A percentile compares a stretch with the other conserved stretches of the same genome.
These are phyloP conservation scores for Prunus mume DNA, from an alignment of 306 rosid genomes.

Conservation along the genomic window DNA sequence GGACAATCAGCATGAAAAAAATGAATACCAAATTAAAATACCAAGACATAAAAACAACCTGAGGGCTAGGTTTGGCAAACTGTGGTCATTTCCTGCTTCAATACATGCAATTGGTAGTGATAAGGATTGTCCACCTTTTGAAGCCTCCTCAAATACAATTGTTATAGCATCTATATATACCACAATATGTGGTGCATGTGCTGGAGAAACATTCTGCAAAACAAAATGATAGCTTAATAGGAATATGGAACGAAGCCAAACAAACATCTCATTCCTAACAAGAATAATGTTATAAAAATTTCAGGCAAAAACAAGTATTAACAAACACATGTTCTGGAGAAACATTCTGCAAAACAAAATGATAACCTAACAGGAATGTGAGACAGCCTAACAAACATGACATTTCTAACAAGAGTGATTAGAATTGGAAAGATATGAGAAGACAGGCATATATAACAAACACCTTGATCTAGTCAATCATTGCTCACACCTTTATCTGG, in stretches of 20 bases:
- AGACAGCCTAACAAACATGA: background rate
- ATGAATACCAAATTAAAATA: slow-evolving; percentile 13
- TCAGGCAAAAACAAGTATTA: background rate
- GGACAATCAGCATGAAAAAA: slow-evolving; percentile 11
- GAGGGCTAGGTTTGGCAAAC: slow-evolving; percentile 83
- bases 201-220: slow-evolving; percentile 83
- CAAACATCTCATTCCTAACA: background rate
- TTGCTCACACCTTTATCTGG: slow-evolving; percentile 80
- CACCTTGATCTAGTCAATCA: slow-evolving; percentile 21
- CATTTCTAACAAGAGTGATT: background rate
- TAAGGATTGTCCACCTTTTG: slow-evolving; percentile 54
- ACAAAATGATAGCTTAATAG: slow-evolving; percentile 11
- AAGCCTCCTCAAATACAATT: slow-evolving; percentile 71
- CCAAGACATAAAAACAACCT: slow-evolving; percentile 56
- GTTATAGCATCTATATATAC: slow-evolving; percentile 87
- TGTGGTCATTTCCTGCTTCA: slow-evolving; percentile 83
- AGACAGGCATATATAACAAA: slow-evolving; percentile 10
- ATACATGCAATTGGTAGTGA: slow-evolving; percentile 77
- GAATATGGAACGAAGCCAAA: background rate
- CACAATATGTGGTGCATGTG: slow-evolving; percentile 69
- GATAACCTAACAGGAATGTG: background rate
- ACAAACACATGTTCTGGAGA: slow-evolving; percentile 59
- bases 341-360: slow-evolving; percentile 56
- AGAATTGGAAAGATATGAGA: slow-evolving; percentile 1
- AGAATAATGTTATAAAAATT: background rate